phyloP scores from a whole-genome alignment of 495 filamentous ascomycete species.

The Aspergillus campestris region DNA sequence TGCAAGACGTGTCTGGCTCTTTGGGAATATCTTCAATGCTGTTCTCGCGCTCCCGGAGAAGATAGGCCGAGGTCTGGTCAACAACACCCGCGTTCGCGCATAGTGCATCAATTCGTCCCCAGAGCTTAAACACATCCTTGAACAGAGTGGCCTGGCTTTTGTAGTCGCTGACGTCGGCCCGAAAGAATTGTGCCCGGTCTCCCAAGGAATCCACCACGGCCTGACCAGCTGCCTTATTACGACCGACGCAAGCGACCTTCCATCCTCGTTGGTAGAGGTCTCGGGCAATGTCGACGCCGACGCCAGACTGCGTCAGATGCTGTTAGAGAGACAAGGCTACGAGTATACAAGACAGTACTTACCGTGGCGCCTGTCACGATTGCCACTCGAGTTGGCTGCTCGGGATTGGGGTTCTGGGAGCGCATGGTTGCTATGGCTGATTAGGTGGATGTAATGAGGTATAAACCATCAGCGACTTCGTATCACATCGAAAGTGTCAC shows the following conservation, averaged over 20 bases:
- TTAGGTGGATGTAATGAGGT: too few relatives aligned
- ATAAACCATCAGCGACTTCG: too few relatives aligned
- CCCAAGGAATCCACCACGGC: constrained; percentile 8
- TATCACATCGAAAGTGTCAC: too few relatives aligned
- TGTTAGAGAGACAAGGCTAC: background rate
- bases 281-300: constrained; percentile 16
- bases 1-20: constrained; percentile 14
- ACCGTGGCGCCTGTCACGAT: constrained; percentile 4
- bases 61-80: constrained; percentile 19
- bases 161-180: constrained; percentile 19
- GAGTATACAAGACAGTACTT: background rate
- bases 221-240: constrained; percentile 11
- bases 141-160: constrained; percentile 15
- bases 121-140: constrained; percentile 9
- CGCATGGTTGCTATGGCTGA: too few relatives aligned
- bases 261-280: constrained; percentile 17
- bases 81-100: constrained; percentile 21
- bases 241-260: constrained; percentile 19
- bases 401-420: background rate
- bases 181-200: constrained; percentile 14
- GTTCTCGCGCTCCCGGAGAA: constrained; percentile 6
- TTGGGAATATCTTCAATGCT: constrained; percentile 17
- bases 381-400: background rate
- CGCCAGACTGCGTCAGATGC: constrained; percentile 15
- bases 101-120: constrained; percentile 20